Conservation (phyloP, 2,329 filamentous ascomycete genomes). For the Polytolypa hystricis region DNA sequence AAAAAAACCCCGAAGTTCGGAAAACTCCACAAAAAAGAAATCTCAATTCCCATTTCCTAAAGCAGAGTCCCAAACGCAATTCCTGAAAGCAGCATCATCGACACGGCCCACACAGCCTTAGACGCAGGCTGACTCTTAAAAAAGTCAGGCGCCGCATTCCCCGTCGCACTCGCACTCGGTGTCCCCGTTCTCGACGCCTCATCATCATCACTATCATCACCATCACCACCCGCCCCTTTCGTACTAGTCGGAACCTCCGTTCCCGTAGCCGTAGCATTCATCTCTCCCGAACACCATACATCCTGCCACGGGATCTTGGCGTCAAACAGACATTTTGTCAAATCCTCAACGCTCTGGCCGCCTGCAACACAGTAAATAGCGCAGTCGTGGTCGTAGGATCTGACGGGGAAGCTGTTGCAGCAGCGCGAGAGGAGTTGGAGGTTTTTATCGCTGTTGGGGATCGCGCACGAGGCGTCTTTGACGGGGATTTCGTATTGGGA, state of each 20-base stretch:
- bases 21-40: no score
- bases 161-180: neutral
- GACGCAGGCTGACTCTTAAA: neutral
- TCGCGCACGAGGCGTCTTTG: constrained; percentile 17
- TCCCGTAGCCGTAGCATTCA: constrained; percentile 15
- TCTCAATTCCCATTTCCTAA: no score
- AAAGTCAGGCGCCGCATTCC: neutral
- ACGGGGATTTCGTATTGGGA: constrained; percentile 17
- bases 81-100: constrained; percentile 2
- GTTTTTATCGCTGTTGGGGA: constrained; percentile 16
- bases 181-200: neutral
- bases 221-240: neutral
- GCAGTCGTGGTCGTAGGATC: constrained; percentile 15
- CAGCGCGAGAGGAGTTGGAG: constrained; percentile 12
- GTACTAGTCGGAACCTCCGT: constrained; percentile 11
- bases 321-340: constrained; percentile 18
- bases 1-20: no score
- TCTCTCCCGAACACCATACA: constrained; percentile 17
- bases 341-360: constrained; percentile 16
- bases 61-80: neutral
- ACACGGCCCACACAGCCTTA: constrained; percentile 1
- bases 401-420: constrained; percentile 13
- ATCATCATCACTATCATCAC: neutral
- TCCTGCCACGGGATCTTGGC: constrained; percentile 15
- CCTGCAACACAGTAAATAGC: constrained; percentile 15